Evolutionary conservation across 306 rosid genomes (phyloP), one percentile per base, ranked within the genome.

Genomic region (Begonia fuchsioides): DNA sequence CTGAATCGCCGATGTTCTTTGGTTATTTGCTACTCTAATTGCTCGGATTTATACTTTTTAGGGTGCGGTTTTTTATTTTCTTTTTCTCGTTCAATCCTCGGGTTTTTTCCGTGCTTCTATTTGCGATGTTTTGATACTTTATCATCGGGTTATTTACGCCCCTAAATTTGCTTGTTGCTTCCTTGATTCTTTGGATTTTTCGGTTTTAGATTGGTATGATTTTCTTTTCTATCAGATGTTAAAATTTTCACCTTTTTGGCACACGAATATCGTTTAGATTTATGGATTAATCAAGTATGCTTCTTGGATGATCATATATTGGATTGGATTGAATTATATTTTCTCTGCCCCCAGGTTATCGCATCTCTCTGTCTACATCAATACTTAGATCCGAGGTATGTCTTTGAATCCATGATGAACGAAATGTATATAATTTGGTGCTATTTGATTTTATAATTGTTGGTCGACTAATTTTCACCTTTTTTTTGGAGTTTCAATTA

Each of bases 1-100:
- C 62, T 76, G 72, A 79, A 71, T 66, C 70, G 72, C 60, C 63
- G 60, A 70, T 74, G 77, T 60, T 82, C 72, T 63, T 62, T 74
- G 68, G 63, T 67, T 69, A 64, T 61, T 62, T 66, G 16, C 67
- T 38, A 58, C 62, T 68, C 50, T 68, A 85, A 75, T 80, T 83
- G 18, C 65, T 72, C 38, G 53, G 65, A 40, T 50, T 63, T 49
- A 56, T 46, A 58, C 59, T 49, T 48, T 51, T 72, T 72, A 81
- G 38, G 81, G 81, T 77, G 60, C 43, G 73, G 73, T 41, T 71
- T 15, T 67, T 77, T 64, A 26, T 73, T 41, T 50, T 6, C 39
- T 15, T 51, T 52, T 64, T 49, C 12, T 69, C 57, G 56, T 64
- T 48, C 26, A 52, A 10, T 15, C 61, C 53, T 18, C 15, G 3